phyloP scores from a whole-genome alignment of 768 basidiomycete species.

The Multifurca ochricompacta region DNA sequence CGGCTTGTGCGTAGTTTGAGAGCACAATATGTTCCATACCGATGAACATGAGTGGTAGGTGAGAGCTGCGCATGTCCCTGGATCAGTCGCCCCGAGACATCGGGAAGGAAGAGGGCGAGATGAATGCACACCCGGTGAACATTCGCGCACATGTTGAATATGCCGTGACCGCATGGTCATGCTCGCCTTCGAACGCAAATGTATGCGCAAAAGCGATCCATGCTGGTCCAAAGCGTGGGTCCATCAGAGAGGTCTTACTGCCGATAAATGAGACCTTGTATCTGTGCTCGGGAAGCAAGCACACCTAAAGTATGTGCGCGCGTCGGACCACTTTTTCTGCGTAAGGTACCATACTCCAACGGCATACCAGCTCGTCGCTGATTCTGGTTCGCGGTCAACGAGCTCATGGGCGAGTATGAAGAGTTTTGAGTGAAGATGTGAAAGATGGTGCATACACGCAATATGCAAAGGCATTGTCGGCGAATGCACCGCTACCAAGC shows the following conservation, averaged over 20 bases:
- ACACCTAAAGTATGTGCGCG: conserved; percentile 91
- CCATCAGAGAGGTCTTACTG: conserved; percentile 95
- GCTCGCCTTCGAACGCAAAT: conserved; percentile 94
- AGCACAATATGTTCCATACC: conserved; percentile 98
- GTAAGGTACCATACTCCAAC: conserved; percentile 96
- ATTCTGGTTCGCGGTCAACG: conserved; percentile 89
- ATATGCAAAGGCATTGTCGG: conserved; percentile 91
- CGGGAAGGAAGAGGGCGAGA: conserved; percentile 7
- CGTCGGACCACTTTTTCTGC: conserved; percentile 80
- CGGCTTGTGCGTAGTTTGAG: conserved; percentile 71
- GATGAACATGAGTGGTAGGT: conserved; percentile 89
- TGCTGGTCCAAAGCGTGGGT: conserved; percentile 90
- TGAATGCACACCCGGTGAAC: conserved; percentile 74
- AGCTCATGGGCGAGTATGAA: conserved; percentile 96
- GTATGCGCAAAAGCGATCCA: conserved; percentile 99
- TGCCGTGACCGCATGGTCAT: conserved; percentile 96
- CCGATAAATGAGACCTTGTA: conserved; percentile 1
- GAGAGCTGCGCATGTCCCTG: conserved; percentile 54
- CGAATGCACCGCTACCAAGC: conserved; percentile 76
- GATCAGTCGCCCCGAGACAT: neutral
- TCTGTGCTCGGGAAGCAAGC: conserved; percentile 14
- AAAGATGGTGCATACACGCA: conserved; percentile 96
- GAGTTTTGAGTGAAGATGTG: conserved; percentile 83
- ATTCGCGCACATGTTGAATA: conserved; percentile 95
- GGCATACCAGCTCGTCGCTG: conserved; percentile 94